Evolutionary conservation across 768 basidiomycete species (phyloP).

Genomic region (Chalciporus chontae): DNA sequence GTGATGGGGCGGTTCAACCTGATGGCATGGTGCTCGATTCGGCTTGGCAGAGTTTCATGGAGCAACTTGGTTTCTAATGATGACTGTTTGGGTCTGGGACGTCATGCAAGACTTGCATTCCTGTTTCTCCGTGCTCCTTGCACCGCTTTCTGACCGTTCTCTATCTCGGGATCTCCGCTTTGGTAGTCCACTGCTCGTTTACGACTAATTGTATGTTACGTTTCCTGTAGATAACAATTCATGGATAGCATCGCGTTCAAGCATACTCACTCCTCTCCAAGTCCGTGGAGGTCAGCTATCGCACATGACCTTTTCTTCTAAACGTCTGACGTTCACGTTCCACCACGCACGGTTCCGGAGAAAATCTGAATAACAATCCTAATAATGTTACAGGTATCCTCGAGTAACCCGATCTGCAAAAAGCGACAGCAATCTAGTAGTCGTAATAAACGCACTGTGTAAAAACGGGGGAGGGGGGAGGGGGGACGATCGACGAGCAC

Average conservation of each 20-base stretch:
- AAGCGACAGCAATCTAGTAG: background rate
- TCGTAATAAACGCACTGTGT: too few relatives aligned
- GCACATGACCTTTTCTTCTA: too few relatives aligned
- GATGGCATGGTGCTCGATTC: conserved; percentile 47
- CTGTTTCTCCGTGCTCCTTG: background rate
- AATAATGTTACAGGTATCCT: conserved; percentile 37
- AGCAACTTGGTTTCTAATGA: conserved; percentile 55
- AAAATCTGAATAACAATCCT: conserved; percentile 23
- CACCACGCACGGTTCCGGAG: background rate
- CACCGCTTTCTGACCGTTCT: too few relatives aligned
- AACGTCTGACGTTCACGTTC: background rate
- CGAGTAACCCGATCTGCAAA: background rate
- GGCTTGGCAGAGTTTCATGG: conserved; percentile 65
- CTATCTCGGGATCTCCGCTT: too few relatives aligned
- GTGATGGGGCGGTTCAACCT: background rate
- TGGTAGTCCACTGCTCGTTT: too few relatives aligned
- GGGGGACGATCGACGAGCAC: too few relatives aligned
- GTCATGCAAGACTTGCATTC: background rate
- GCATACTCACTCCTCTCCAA: too few relatives aligned
- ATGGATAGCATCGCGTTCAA: too few relatives aligned
- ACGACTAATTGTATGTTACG: too few relatives aligned
- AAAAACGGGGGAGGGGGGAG: background rate
- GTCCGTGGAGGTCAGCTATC: too few relatives aligned
- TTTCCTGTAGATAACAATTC: too few relatives aligned
- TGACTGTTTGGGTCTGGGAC: background rate